Evolutionary conservation across 768 basidiomycete genomes (phyloP).

Genomic region (Amanita polypyramis): DNA sequence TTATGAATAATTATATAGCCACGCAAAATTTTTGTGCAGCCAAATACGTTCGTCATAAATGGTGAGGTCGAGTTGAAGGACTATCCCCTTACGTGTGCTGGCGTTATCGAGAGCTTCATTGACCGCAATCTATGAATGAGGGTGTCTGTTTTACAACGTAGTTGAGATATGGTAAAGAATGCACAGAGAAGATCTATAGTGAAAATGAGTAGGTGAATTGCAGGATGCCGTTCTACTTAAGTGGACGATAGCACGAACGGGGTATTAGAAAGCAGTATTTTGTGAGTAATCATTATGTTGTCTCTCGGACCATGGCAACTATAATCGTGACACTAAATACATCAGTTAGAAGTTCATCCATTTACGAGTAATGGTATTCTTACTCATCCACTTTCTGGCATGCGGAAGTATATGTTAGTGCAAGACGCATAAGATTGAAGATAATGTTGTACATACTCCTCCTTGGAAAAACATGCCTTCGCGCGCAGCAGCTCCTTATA

Average conservation of each 20-base stretch:
- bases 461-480: slow-evolving; percentile 58
- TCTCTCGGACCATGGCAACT: slow-evolving; percentile 59
- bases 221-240: background rate
- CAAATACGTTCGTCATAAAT: slow-evolving; percentile 60
- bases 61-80: slow-evolving; percentile 69
- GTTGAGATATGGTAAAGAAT: background rate
- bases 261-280: slow-evolving; percentile 3
- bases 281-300: slow-evolving; percentile 22
- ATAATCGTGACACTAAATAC: slow-evolving; percentile 55
- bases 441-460: slow-evolving; percentile 44
- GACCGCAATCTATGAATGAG: slow-evolving; percentile 44
- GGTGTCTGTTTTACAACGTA: slow-evolving; percentile 1
- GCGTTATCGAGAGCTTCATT: slow-evolving; percentile 75
- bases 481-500: slow-evolving; percentile 49
- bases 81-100: slow-evolving; percentile 63
- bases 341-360: slow-evolving; percentile 8
- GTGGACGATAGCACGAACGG: background rate
- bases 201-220: slow-evolving; percentile 8
- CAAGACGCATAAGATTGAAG: slow-evolving; percentile 4
- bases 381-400: slow-evolving; percentile 74
- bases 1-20: slow-evolving; percentile 35
- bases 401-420: slow-evolving; percentile 6
- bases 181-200: slow-evolving; percentile 5
- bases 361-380: slow-evolving; percentile 17
- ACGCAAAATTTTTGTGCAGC: slow-evolving; percentile 78